These are phyloP conservation scores for Monilinia laxa DNA, from an alignment of 2,329 filamentous ascomycete genomes.

Conservation along the genomic window DNA sequence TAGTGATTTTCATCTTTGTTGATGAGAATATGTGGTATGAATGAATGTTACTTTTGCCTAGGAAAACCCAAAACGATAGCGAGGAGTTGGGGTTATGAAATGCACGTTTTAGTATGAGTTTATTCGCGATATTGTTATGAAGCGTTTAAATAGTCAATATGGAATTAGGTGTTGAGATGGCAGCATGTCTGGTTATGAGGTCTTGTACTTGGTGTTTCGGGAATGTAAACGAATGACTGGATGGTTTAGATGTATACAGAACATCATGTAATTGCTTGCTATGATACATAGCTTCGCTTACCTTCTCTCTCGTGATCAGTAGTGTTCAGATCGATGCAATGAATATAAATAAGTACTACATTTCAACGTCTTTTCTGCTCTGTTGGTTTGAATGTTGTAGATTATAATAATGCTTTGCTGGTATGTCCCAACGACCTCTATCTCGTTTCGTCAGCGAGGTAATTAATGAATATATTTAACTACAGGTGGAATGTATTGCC, in stretches of 20 bases:
- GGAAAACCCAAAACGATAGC: neutral
- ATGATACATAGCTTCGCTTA: neutral
- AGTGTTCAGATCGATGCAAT: neutral
- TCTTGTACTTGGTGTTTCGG: neutral
- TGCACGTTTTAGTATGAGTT: neutral
- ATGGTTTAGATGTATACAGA: neutral
- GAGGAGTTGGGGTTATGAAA: slow-evolving; percentile 16
- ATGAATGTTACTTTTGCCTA: neutral
- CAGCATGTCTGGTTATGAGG: neutral
- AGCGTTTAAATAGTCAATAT: neutral
- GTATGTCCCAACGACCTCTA: neutral
- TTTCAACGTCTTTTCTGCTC: neutral
- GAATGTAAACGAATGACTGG: neutral
- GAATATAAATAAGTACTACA: neutral
- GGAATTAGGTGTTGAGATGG: neutral
- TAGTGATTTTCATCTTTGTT: neutral
- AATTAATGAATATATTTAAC: neutral
- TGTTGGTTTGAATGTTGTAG: neutral
- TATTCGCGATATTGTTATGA: neutral
- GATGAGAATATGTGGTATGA: neutral
- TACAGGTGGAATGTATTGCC: neutral
- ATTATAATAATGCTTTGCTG: neutral
- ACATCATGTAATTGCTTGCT: neutral
- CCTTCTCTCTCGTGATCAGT: neutral
- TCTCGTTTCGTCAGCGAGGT: neutral